Evolutionary conservation across 2,329 filamentous ascomycete species (phyloP).

Genomic region (Apiospora koreana): DNA sequence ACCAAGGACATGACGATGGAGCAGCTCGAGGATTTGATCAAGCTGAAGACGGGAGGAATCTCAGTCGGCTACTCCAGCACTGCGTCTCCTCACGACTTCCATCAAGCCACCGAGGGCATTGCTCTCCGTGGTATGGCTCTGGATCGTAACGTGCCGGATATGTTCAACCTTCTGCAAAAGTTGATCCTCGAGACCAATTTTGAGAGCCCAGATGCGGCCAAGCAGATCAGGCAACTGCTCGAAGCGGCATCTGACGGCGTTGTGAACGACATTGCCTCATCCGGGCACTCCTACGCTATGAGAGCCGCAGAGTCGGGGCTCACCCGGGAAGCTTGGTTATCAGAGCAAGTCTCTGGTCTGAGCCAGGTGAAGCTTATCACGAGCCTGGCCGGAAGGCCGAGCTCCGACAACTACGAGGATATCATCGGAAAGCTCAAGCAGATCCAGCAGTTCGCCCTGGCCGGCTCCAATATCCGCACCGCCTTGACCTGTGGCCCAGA

Average conservation of each 20-base stretch:
- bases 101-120: constrained; percentile 75
- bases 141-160: constrained; percentile 84
- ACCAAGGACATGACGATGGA: constrained; percentile 90
- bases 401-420: constrained; percentile 69
- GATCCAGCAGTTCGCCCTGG: constrained; percentile 79
- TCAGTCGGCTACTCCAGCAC: constrained; percentile 83
- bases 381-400: constrained; percentile 71
- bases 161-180: constrained; percentile 83
- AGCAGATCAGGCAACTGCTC: constrained; percentile 82
- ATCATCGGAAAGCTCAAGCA: constrained; percentile 81
- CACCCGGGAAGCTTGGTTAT: constrained; percentile 68
- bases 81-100: constrained; percentile 72
- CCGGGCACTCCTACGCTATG: constrained; percentile 84
- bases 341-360: constrained; percentile 87
- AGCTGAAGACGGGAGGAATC: constrained; percentile 91
- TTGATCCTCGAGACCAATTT: constrained; percentile 89
- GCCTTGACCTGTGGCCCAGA: constrained; percentile 85
- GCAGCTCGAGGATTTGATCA: constrained; percentile 92
- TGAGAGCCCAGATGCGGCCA: constrained; percentile 76
- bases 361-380: constrained; percentile 86
- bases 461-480: constrained; percentile 69
- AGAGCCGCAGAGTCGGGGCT: constrained; percentile 81
- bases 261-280: constrained; percentile 87
- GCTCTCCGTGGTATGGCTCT: constrained; percentile 84
- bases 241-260: constrained; percentile 87